Base-by-base conservation (phyloP, 2,329 filamentous ascomycete species). In the Fusarium keratoplasticum region DNA sequence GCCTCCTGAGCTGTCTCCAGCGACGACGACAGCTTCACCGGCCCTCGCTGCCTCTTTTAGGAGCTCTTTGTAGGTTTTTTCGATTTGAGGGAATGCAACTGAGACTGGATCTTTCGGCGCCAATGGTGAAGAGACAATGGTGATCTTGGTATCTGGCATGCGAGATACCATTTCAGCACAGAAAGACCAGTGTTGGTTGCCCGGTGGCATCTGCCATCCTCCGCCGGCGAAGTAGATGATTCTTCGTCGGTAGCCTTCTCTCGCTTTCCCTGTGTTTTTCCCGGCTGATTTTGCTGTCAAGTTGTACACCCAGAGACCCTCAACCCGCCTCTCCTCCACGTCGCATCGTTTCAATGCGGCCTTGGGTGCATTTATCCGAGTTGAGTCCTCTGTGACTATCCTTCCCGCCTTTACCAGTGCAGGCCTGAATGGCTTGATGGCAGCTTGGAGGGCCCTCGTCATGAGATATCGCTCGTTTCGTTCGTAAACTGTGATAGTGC, bases 141-240 rank as follows among this genome's bases (percentile, higher is more conserved):
- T 86, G 3, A 90, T 79, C 5, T 77, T 81, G 0, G 83, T 83
- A 7, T 82, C 78, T 0, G 82, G 79, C 4, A 89, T 69, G 1
- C 83, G 77, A 4, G 79, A 77, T 0, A 84, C 84, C 6, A 90
- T 78, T 62, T 87, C 84, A 0, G 85, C 81, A 60, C 84, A 82
- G 8, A 90, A 79, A 7, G 82, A 82, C 88, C 88, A 91, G 70
- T 91, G 89, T 57, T 88, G 82, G 0, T 79, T 72, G 4, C 83
- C 84, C 0, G 89, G 85, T 0, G 86, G 86, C 71, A 82, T 82
- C 68, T 88, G 87, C 86, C 89, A 91, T 5, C 87, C 87, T 8
- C 89, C 89, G 2, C 89, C 89, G 0, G 84, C 83, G 70, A 89
- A 89, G 68, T 90, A 91, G 69, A 88, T 86, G 27, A 91, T 77